Evolutionary conservation across 1,284 basidiomycete species (phyloP).

Genomic region (Pholiota adiposa): DNA sequence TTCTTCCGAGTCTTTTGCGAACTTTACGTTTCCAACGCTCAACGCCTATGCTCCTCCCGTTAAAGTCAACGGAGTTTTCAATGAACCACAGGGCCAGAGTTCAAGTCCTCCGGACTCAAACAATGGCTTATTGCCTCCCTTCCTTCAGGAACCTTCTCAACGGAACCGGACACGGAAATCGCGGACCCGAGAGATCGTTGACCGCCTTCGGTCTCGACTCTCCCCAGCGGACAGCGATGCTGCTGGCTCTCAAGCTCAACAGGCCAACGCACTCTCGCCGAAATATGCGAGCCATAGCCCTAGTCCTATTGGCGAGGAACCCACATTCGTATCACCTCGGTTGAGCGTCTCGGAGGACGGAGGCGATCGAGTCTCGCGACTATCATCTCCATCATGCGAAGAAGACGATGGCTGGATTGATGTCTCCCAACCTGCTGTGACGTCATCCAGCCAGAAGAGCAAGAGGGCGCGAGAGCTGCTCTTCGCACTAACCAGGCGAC

Average conservation of each 20-base stretch:
- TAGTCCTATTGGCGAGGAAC: conserved; percentile 34
- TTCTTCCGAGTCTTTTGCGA: conserved; percentile 31
- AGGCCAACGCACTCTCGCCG: conserved; percentile 13
- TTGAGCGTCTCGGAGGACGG: conserved; percentile 39
- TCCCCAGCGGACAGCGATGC: conserved; percentile 10
- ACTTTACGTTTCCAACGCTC: conserved; percentile 45
- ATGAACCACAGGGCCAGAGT: conserved; percentile 34
- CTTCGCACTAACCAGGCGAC: conserved; percentile 40
- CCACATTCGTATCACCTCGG: conserved; percentile 29
- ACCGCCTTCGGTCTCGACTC: conserved; percentile 40
- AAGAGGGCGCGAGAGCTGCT: conserved; percentile 43
- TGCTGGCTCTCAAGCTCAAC: neutral
- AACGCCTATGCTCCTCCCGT: conserved; percentile 34
- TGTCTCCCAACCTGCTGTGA: conserved; percentile 23
- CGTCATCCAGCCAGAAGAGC: conserved; percentile 30
- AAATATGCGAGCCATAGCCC: conserved; percentile 35
- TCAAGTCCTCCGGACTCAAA: conserved; percentile 3
- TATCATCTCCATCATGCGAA: conserved; percentile 34
- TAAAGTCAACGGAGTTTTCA: conserved; percentile 46
- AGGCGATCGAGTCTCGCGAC: conserved; percentile 27
- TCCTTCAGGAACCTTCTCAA: conserved; percentile 40
- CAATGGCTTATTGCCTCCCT: conserved; percentile 39
- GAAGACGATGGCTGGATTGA: conserved; percentile 47
- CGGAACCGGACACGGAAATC: conserved; percentile 42
- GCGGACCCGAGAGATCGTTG: conserved; percentile 51